Base-by-base conservation (phyloP, 2,329 filamentous ascomycete species). In the Ophiocordyceps robertsii region DNA sequence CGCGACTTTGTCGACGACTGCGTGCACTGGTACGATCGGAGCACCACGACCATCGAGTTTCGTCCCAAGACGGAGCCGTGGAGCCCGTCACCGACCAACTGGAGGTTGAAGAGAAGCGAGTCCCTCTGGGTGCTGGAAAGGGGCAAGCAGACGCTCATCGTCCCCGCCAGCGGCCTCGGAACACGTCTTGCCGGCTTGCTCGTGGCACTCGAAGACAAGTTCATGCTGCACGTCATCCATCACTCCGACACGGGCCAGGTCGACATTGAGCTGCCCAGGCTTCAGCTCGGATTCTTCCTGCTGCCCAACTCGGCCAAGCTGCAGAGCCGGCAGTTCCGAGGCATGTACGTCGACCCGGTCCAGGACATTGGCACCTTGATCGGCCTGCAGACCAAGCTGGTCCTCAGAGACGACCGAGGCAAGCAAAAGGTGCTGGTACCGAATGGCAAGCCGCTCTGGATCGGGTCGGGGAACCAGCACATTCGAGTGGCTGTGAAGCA, bases 351-450 rank as follows among this genome's bases (percentile, higher is more conserved):
- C 2, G 71, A 76, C 46, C n/a, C 46, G 0, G 29, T 61, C 12
- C 73, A 77, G 47, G 50, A 53, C 2, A 51, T 75, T 2, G 68
- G 61, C 0, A 66, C 71, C 0, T 54, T 77, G 4, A 50, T 68
- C 31, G 75, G 75, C 0, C 57, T 79, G 0, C 27, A 49, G 2
- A 70, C 59, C 50, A 73, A 67, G 45, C 58, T 80, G 1, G 57
- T 77, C 1, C 53, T 80, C 3, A 44, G 43, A 1, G 38, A 48
- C 2, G 31, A 32, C 11, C 31, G n/a, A 32, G 31, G 5, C 12
- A n/a, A 32, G 12, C 63, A 65, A 3, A 49, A 62, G 6, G 47
- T 66, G 13, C 54, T 66, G 33, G 56, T 69, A 30, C 61, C 57
- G 0, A 49, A 61, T 47, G 70, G 59, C 17, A 6, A 10, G 6